A percentile compares a stretch with the other conserved stretches of the same genome.
Evolutionary conservation across 805 yeast genomes (phyloP).

Genomic region (Candida nitratophila): DNA sequence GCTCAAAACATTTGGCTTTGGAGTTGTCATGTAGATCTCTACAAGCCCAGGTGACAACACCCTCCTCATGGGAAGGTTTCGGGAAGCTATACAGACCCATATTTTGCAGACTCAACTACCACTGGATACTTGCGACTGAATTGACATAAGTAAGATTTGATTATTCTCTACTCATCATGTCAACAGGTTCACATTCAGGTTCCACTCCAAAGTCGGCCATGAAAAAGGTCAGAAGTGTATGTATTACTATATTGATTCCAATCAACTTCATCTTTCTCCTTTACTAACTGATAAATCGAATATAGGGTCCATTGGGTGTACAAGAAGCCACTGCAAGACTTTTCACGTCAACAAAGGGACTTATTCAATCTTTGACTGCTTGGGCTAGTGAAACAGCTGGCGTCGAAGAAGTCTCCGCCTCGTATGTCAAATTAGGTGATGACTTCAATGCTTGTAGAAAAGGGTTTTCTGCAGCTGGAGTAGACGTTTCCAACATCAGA

Average conservation of each 20-base stretch:
- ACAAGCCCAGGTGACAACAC: too few species aligned
- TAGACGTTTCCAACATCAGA: slow-evolving; percentile 76
- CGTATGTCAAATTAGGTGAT: slow-evolving; percentile 87
- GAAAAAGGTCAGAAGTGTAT: not conserved
- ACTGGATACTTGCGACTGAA: too few species aligned
- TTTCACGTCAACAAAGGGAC: slow-evolving; percentile 80
- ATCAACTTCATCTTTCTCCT: too few species aligned
- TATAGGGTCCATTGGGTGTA: not conserved
- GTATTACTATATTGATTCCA: too few species aligned
- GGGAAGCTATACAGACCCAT: too few species aligned
- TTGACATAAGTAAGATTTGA: too few species aligned
- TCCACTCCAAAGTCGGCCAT: not conserved
- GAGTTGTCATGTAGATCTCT: too few species aligned
- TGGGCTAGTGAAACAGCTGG: slow-evolving; percentile 84
- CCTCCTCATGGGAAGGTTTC: too few species aligned
- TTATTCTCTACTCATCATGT: too few species aligned
- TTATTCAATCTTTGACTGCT: slow-evolving; percentile 76
- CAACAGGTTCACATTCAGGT: too few species aligned
- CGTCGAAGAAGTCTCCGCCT: slow-evolving; percentile 81
- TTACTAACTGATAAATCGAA: slow-evolving; percentile 2
- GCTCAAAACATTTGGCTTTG: too few species aligned
- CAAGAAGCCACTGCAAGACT: slow-evolving; percentile 46
- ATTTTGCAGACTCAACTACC: too few species aligned
- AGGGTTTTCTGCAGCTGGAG: slow-evolving; percentile 71
- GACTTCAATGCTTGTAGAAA: slow-evolving; percentile 84